A percentile compares a stretch with the other conserved stretches of the same genome.
Conservation (phyloP, 345 rosid genomes). For the Durio zibethinus region DNA sequence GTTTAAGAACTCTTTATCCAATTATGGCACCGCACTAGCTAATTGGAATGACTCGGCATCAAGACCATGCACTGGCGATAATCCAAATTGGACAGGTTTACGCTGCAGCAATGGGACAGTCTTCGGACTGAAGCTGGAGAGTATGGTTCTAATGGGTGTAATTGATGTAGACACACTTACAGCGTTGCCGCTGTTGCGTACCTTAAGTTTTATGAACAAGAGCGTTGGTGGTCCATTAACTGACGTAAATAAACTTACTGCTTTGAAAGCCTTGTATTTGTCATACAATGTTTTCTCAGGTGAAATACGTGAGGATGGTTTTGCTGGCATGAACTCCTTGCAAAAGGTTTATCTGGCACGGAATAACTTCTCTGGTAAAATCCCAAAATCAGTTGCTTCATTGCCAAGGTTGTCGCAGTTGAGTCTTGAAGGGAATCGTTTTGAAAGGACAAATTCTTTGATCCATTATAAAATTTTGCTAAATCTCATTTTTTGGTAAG, state of each 20-base stretch:
- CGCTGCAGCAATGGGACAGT: constrained; percentile 38
- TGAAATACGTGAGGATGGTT: constrained; percentile 35
- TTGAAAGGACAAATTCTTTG: constrained; percentile 33
- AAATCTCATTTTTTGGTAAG: too few species aligned
- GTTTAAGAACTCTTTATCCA: constrained; percentile 52
- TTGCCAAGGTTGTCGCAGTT: constrained; percentile 43
- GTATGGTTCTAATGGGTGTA: constrained; percentile 49
- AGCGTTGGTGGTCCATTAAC: constrained; percentile 59
- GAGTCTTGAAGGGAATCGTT: constrained; percentile 50
- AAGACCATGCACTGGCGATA: constrained; percentile 32
- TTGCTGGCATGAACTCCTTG: constrained; percentile 47
- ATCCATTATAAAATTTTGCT: too few species aligned
- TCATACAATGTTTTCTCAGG: constrained; percentile 60
- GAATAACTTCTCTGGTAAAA: constrained; percentile 47
- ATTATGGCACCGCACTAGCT: constrained; percentile 15
- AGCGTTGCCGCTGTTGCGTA: constrained; percentile 31
- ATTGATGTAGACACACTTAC: constrained; percentile 44
- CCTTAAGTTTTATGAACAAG: constrained; percentile 61
- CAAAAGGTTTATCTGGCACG: constrained; percentile 48
- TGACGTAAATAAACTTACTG: constrained; percentile 30
- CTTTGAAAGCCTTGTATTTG: constrained; percentile 46
- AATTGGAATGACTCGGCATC: constrained; percentile 37
- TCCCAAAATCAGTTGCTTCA: constrained; percentile 51
- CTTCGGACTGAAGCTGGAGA: constrained; percentile 45
- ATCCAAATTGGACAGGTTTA: constrained; percentile 53